These are phyloP conservation scores for Cerioporus squamosus DNA, from an alignment of 1,284 basidiomycete genomes.

Conservation along the genomic window DNA sequence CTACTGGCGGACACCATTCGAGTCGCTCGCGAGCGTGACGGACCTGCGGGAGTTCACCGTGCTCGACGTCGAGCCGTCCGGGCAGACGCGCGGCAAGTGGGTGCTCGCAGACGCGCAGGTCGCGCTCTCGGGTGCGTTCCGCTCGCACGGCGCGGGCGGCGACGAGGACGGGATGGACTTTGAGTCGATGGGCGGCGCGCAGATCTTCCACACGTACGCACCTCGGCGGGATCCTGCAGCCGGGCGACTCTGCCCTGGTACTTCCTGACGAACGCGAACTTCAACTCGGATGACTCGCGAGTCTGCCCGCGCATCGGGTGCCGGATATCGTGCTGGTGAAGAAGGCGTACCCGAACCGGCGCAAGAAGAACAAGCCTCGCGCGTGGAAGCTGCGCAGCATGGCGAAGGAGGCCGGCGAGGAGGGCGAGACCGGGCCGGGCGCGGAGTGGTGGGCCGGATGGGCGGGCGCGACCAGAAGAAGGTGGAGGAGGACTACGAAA, in stretches of 20 bases:
- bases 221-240: slow-evolving; percentile 92
- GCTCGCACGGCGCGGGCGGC: slow-evolving; percentile 44
- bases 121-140: slow-evolving; percentile 82
- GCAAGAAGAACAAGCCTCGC: slow-evolving; percentile 89
- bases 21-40: slow-evolving; percentile 78
- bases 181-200: slow-evolving; percentile 55
- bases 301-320: slow-evolving; percentile 73
- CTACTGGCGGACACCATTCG: slow-evolving; percentile 93
- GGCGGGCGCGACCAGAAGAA: slow-evolving; percentile 92
- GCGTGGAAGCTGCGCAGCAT: slow-evolving; percentile 93
- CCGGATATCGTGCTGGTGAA: slow-evolving; percentile 95
- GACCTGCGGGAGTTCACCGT: slow-evolving; percentile 96
- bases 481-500: slow-evolving; percentile 96
- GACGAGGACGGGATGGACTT: slow-evolving; percentile 63
- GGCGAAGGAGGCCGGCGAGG: slow-evolving; percentile 90
- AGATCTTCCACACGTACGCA: slow-evolving; percentile 96
- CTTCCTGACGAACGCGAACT: slow-evolving; percentile 88
- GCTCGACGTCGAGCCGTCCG: slow-evolving; percentile 90
- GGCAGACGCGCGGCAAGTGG: slow-evolving; percentile 71
- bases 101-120: slow-evolving; percentile 95
- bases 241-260: slow-evolving; percentile 92
- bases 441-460: slow-evolving; percentile 86
- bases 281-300: slow-evolving; percentile 88
- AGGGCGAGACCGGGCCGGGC: slow-evolving; percentile 75
- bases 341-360: slow-evolving; percentile 94